Percentiles rank a stretch among this genome's conserved stretches.
Evolutionary conservation across 495 filamentous ascomycete genomes (phyloP).

Genomic region (Acidomyces sp.): DNA sequence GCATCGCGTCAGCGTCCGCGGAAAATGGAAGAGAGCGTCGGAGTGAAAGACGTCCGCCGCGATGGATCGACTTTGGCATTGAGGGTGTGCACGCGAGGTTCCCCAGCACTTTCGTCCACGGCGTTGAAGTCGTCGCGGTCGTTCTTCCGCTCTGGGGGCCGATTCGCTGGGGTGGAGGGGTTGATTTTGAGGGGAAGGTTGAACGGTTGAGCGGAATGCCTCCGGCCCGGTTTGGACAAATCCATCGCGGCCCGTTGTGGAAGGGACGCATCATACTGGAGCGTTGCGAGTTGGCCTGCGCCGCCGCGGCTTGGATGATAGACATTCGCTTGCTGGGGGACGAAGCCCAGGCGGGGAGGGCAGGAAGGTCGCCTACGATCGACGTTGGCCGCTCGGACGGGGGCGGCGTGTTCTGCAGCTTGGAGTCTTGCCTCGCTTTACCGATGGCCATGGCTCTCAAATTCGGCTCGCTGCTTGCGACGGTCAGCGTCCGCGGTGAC

Average conservation of each 20-base stretch:
- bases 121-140: conserved; percentile 5
- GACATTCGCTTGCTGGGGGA: conserved; percentile 5
- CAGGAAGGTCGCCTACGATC: conserved; percentile 11
- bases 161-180: conserved; percentile 13
- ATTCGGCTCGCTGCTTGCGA: conserved; percentile 13
- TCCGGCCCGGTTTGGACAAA: neutral
- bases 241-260: neutral
- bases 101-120: neutral
- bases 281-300: neutral
- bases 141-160: conserved; percentile 3
- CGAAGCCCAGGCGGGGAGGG: neutral
- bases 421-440: conserved; percentile 9
- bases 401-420: conserved; percentile 1
- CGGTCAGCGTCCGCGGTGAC: conserved; percentile 2
- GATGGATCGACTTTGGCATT: conserved; percentile 8
- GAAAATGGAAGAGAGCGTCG: too few species aligned
- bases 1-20: too few species aligned
- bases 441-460: conserved; percentile 1
- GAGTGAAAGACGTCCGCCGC: neutral
- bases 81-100: conserved; percentile 4
- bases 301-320: neutral
- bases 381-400: conserved; percentile 1
- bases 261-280: neutral
- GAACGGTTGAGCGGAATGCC: conserved; percentile 10
- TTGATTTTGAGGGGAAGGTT: conserved; percentile 16